Base-by-base conservation (phyloP, 768 basidiomycete genomes). In the Termitomyces sp. region DNA sequence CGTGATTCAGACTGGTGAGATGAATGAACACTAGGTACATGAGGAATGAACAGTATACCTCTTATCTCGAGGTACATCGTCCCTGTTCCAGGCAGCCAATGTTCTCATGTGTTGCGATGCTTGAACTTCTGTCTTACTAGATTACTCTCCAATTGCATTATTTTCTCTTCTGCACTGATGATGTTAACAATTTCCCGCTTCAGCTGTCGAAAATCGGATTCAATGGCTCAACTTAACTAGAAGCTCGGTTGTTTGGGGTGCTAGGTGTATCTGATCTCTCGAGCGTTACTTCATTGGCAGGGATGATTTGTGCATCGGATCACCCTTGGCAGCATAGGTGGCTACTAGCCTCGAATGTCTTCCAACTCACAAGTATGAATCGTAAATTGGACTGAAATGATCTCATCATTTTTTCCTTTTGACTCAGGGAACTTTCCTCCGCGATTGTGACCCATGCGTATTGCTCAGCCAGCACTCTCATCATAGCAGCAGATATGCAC, bases 371-470 rank as follows among this genome's bases (percentile, higher is more conserved):
- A 50, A 32, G 63, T 46, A 66, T 67, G 56, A 37, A 62, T 66
- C 8, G 66, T 63, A 42, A 59, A 65, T 59, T 48, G 20, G 20
- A 20, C 20, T 20, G 20, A 20, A 20, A 20, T 20, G 20, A 20
- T 20, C 20, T 9, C 31, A 63, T 48, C 40, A 51, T 37, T 25
- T 15, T 48, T 25, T 20, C 1, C 32, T 20, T 36, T n/a, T 14
- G 8, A 58, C 45, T 20, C 20, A 20, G 20, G 20, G 20, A 20
- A 20, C 20, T 20, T 20, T 20, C 65, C 48, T 67, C 65, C 51
- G 67, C 64, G 67, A 71, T 71, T 55, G 65, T 66, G 43, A 62
- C 69, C 59, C 64, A 65, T 29, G 63, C 65, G 36, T 66, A 20
- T 67, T 62, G 64, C 49, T 60, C 60, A 25, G 56, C 57, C 40